Evolutionary conservation across 2,329 filamentous ascomycete species (phyloP), one percentile per base, ranked within the genome.

Genomic region (Hypoxylon sp.): DNA sequence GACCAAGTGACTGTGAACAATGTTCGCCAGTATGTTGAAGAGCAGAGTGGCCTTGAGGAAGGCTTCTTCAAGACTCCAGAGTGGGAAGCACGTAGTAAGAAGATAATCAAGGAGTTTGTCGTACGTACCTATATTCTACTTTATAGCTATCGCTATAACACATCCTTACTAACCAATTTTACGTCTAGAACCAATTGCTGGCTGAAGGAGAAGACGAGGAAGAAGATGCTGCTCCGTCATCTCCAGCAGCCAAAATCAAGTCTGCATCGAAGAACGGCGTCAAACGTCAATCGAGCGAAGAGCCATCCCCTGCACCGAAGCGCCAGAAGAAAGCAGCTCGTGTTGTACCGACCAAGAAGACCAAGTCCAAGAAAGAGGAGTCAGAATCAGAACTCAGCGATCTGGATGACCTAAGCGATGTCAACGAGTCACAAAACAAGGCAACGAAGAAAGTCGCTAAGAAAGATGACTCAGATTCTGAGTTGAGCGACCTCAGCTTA

Each of bases 21-120:
- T 54, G 83, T 89, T 60, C 87, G 89, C 61, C 83, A 85, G 65
- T 80, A 79, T 48, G 84, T 83, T 1, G 87, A 88, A 65, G 78
- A 84, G 31, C 78, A 84, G 47, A 78, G 87, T 0, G 78, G 75
- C 0, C 81, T 90, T 1, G 81, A 84, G 0, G 77, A 83, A 0
- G 85, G 83, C 0, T 88, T 89, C 68, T 84, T 90, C 54, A 79
- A 80, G 13, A 70, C 75, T 1, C 78, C 70, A 0, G 78, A 84
- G 14, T 91, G 89, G 89, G 90, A 90, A 75, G 76, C 79, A 3
- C 84, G 81, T 70, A 90, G 87, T 76, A 90, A 90, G 73, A 75
- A 77, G 0, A 73, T 90, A n/a, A 88, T 91, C 69, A 85, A 85
- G 57, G 78, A 80, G 17, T 80, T 82, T 52, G 83, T 86, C n/a